A percentile compares a stretch with the other conserved stretches of the same genome.
phyloP scores from a whole-genome alignment of 116 monocot genomes.

The Papilionanthe hybrid region DNA sequence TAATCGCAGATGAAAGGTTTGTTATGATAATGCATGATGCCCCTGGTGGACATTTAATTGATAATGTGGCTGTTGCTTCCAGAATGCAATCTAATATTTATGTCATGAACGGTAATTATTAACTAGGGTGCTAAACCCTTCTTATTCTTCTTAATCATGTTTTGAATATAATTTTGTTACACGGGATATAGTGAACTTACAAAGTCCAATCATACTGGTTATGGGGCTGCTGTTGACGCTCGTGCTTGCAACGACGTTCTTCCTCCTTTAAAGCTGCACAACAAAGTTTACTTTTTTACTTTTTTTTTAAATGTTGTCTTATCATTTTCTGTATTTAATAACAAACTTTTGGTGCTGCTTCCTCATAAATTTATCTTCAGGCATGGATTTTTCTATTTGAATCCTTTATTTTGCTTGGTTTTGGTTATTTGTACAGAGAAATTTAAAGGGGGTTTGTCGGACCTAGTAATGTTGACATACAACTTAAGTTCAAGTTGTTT shows the following conservation, averaged over 20 bases:
- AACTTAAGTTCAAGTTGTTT: no score
- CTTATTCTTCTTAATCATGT: constrained; percentile 2
- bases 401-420: background rate
- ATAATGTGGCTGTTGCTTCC: constrained; percentile 17
- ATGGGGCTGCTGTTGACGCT: constrained; percentile 19
- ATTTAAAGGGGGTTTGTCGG: background rate
- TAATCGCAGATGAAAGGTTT: constrained; percentile 41
- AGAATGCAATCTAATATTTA: constrained; percentile 12
- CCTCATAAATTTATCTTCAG: background rate
- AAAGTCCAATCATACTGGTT: constrained; percentile 32
- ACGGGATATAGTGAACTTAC: constrained; percentile 22
- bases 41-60: constrained; percentile 24
- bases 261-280: constrained; percentile 17
- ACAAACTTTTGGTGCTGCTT: no score
- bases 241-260: constrained; percentile 22
- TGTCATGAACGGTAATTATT: constrained; percentile 25
- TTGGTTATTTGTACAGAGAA: background rate
- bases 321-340: background rate
- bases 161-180: background rate
- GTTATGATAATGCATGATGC: constrained; percentile 28
- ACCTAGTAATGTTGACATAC: no score
- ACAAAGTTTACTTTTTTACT: background rate
- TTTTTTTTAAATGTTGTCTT: background rate
- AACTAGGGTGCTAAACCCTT: background rate
- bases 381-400: background rate